These are phyloP conservation scores for Cinnamomum chago DNA, from an alignment of 164 flowering plant species.

Conservation along the genomic window DNA sequence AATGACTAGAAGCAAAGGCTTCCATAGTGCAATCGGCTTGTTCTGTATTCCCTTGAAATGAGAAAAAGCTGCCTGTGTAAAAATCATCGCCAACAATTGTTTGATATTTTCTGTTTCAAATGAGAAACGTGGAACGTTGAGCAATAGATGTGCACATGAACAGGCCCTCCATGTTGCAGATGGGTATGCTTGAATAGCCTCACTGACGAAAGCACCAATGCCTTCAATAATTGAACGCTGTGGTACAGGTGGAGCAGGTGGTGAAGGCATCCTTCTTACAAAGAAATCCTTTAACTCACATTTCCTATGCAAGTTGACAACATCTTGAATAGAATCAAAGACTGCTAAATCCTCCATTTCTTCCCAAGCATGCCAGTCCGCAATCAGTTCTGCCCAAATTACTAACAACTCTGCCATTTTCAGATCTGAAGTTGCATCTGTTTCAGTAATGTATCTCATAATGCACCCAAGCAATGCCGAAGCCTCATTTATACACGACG, in stretches of 20 bases:
- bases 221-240: constrained; percentile 55
- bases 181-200: constrained; percentile 59
- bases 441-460: constrained; percentile 37
- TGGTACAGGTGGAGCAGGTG: constrained; percentile 74
- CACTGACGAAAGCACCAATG: constrained; percentile 50
- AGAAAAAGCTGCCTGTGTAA: constrained; percentile 52
- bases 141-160: constrained; percentile 56
- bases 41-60: constrained; percentile 39
- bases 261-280: constrained; percentile 34
- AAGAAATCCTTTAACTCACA: constrained; percentile 45
- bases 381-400: constrained; percentile 65
- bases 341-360: constrained; percentile 41
- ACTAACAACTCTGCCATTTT: constrained; percentile 47
- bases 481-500: constrained; percentile 56
- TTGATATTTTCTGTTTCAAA: constrained; percentile 46
- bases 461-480: constrained; percentile 54
- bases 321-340: constrained; percentile 51
- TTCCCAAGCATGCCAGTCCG: constrained; percentile 88
- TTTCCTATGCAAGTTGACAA: constrained; percentile 39
- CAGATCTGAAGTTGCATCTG: constrained; percentile 32
- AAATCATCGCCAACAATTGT: constrained; percentile 44
- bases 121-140: constrained; percentile 51
- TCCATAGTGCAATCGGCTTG: constrained; percentile 65
- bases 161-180: constrained; percentile 75
- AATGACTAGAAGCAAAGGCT: constrained; percentile 61